phyloP scores from a whole-genome alignment of 1,139 yeast species.

The Blastobotrys proliferans region DNA sequence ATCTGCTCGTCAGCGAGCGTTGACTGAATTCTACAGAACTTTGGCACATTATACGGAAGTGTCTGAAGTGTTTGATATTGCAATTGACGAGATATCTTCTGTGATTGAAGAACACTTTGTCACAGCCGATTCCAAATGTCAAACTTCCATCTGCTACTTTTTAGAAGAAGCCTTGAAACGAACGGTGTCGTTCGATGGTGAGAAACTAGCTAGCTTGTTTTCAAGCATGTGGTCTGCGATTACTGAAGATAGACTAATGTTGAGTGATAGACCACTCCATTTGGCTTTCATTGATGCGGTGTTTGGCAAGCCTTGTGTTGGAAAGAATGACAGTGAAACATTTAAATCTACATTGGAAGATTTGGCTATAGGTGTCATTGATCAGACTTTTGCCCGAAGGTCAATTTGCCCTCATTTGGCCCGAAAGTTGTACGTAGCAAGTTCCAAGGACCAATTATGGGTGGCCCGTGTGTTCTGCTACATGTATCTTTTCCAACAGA shows the following conservation, averaged over 20 bases:
- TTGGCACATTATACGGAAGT: not conserved
- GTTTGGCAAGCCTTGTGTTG: slow-evolving; percentile 34
- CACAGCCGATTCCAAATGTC: slow-evolving; percentile 15
- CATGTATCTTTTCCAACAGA: slow-evolving; percentile 49
- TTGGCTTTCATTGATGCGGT: slow-evolving; percentile 48
- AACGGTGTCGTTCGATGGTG: not conserved
- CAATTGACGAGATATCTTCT: not conserved
- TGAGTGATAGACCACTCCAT: slow-evolving; percentile 65
- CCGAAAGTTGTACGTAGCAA: slow-evolving; percentile 38
- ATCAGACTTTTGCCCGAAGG: slow-evolving; percentile 57
- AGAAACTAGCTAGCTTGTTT: slow-evolving; percentile 1
- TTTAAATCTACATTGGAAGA: slow-evolving; percentile 21
- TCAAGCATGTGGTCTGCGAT: slow-evolving; percentile 55
- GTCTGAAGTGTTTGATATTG: slow-evolving; percentile 7
- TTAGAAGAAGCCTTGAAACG: slow-evolving; percentile 5
- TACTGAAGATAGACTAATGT: slow-evolving; percentile 56
- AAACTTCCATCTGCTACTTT: slow-evolving; percentile 16
- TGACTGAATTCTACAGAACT: slow-evolving; percentile 5
- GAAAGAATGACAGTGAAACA: slow-evolving; percentile 3
- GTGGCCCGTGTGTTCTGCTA: slow-evolving; percentile 48
- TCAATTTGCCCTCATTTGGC: slow-evolving; percentile 62
- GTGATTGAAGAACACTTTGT: slow-evolving; percentile 15
- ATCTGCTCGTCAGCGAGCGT: slow-evolving; percentile 4
- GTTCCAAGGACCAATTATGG: slow-evolving; percentile 45
- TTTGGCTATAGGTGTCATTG: slow-evolving; percentile 33